Evolutionary conservation across 208 protist genomes (phyloP).

Genomic region (Leishmania arabica): DNA sequence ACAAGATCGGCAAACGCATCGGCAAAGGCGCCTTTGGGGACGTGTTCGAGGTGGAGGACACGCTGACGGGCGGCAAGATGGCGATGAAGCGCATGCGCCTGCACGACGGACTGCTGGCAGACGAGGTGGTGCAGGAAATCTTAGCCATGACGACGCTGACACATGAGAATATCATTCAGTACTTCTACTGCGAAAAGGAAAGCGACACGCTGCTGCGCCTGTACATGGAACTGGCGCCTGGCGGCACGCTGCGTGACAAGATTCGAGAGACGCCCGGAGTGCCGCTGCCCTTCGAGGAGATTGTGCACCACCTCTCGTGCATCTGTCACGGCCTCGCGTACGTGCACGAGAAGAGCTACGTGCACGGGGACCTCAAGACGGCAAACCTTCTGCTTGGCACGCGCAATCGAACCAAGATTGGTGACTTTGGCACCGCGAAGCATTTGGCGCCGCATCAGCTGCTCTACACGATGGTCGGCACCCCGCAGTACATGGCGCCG

Average conservation of each 20-base stretch:
- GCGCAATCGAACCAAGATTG: conserved; percentile 90
- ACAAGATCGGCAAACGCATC: conserved; percentile 66
- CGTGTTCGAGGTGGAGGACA: conserved; percentile 88
- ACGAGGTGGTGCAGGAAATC: conserved; percentile 87
- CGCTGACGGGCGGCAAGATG: conserved; percentile 83
- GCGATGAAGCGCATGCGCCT: conserved; percentile 89
- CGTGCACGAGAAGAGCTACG: conserved; percentile 85
- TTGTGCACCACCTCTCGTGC: conserved; percentile 80
- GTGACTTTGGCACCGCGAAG: conserved; percentile 95
- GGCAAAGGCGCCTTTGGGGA: conserved; percentile 89
- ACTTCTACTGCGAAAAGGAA: conserved; percentile 92
- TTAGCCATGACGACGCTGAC: conserved; percentile 87
- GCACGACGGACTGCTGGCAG: conserved; percentile 81
- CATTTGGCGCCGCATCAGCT: conserved; percentile 68
- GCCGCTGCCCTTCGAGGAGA: conserved; percentile 61
- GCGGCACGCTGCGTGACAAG: conserved; percentile 84
- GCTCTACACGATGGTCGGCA: conserved; percentile 85
- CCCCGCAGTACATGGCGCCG: conserved; percentile 93
- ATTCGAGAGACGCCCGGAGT: conserved; percentile 65
- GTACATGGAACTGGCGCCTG: conserved; percentile 93
- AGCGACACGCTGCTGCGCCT: conserved; percentile 78
- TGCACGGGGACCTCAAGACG: conserved; percentile 92
- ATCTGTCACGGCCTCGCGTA: conserved; percentile 89
- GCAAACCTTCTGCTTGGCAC: conserved; percentile 89
- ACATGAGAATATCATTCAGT: conserved; percentile 95